phyloP scores from a whole-genome alignment of 2,329 filamentous ascomycete species.

The Aphanoascus verrucosus region DNA sequence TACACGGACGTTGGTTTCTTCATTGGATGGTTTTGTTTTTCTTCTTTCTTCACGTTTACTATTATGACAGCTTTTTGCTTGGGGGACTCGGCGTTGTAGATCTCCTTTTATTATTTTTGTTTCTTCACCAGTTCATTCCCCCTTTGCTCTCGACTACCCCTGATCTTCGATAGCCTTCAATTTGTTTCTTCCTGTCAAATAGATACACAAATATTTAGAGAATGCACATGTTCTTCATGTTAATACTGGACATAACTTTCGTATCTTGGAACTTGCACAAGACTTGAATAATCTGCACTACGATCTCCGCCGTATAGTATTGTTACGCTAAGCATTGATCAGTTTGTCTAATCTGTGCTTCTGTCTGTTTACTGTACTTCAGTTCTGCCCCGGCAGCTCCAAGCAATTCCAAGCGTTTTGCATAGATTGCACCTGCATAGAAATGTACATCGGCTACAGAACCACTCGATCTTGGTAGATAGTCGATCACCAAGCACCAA shows the following conservation, averaged over 20 bases:
- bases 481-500: background rate
- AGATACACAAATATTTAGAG: conserved; percentile 2
- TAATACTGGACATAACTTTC: background rate
- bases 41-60: background rate
- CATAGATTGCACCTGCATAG: too few species aligned
- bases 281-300: too few species aligned
- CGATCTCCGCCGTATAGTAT: too few species aligned
- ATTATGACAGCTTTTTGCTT: conserved; percentile 1
- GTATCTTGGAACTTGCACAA: background rate
- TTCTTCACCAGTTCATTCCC: background rate
- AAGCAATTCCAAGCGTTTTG: too few species aligned
- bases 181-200: conserved; percentile 6
- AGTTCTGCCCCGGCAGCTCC: too few species aligned
- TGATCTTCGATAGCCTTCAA: background rate
- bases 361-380: too few species aligned
- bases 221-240: background rate
- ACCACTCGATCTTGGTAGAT: too few species aligned
- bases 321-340: too few species aligned
- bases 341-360: too few species aligned
- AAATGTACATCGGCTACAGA: too few species aligned
- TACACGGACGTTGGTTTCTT: background rate
- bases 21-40: background rate
- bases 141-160: background rate
- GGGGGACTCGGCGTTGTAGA: conserved; percentile 9
- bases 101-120: background rate